These are phyloP conservation scores for Fraxinus latifolia DNA, from an alignment of 305 asterid genomes.

Conservation along the genomic window DNA sequence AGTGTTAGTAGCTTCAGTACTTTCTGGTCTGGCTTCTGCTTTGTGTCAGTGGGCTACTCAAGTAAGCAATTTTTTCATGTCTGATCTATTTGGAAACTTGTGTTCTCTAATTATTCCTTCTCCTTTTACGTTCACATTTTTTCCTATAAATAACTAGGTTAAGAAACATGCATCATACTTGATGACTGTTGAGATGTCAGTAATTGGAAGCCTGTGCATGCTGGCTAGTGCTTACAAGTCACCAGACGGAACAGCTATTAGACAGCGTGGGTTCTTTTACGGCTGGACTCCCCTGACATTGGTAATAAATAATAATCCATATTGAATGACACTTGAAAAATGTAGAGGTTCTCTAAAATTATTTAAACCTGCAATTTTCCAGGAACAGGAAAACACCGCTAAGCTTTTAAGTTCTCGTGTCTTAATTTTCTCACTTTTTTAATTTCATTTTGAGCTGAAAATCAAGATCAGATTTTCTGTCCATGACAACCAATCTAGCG, in stretches of 20 bases:
- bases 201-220: slow-evolving; percentile 89
- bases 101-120: slow-evolving; percentile 18
- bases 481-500: background rate
- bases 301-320: slow-evolving; percentile 59
- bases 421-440: background rate
- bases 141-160: slow-evolving; percentile 40
- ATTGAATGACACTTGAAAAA: background rate
- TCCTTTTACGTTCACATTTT: slow-evolving; percentile 2
- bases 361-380: background rate
- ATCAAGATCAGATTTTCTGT: background rate
- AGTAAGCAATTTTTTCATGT: slow-evolving; percentile 39
- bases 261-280: slow-evolving; percentile 71
- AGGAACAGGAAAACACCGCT: background rate
- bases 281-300: slow-evolving; percentile 84
- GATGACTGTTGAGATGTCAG: slow-evolving; percentile 96
- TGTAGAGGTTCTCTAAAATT: slow-evolving; percentile 12
- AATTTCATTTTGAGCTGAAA: background rate
- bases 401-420: background rate
- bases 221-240: slow-evolving; percentile 79
- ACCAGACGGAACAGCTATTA: slow-evolving; percentile 83
- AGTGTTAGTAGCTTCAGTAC: slow-evolving; percentile 86
- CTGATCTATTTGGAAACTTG: slow-evolving; percentile 1
- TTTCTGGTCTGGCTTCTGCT: slow-evolving; percentile 96
- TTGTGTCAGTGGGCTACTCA: slow-evolving; percentile 98
- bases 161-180: slow-evolving; percentile 79